A percentile compares a stretch with the other conserved stretches of the same genome.
phyloP scores from a whole-genome alignment of 2,329 filamentous ascomycete genomes.

The Claviceps sp. region DNA sequence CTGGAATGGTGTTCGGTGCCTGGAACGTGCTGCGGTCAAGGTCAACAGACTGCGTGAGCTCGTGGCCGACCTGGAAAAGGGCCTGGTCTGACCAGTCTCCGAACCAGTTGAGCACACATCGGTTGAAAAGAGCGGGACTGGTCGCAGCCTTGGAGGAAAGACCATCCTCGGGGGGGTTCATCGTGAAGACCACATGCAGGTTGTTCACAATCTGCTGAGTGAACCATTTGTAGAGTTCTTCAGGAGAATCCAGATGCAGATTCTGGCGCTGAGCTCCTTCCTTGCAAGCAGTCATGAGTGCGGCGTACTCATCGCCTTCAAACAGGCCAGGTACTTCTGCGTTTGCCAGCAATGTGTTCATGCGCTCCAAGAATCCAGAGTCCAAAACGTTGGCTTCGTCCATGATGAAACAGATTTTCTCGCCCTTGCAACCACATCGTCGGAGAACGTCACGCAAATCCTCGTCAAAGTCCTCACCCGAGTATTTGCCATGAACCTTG shows the following conservation, averaged over 20 bases:
- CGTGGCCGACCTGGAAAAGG: constrained; percentile 90
- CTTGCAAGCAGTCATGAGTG: constrained; percentile 98
- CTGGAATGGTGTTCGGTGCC: constrained; percentile 81
- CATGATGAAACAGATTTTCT: constrained; percentile 99
- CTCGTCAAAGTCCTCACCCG: constrained; percentile 95
- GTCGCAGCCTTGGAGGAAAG: constrained; percentile 93
- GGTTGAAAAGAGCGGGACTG: constrained; percentile 95
- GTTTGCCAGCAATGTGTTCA: constrained; percentile 97
- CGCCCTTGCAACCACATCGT: constrained; percentile 89
- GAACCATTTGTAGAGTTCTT: constrained; percentile 99
- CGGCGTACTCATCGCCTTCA: constrained; percentile 95
- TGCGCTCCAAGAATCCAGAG: constrained; percentile 95
- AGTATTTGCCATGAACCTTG: constrained; percentile 98
- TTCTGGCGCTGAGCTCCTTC: constrained; percentile 95
- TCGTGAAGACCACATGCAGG: constrained; percentile 96
- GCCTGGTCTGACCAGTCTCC: constrained; percentile 99
- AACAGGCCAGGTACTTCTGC: constrained; percentile 98
- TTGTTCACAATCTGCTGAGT: constrained; percentile 99
- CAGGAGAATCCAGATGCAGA: constrained; percentile 86
- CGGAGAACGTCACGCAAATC: constrained; percentile 88
- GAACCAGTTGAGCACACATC: constrained; percentile 99
- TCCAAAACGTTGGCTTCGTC: constrained; percentile 97
- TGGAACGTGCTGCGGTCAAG: constrained; percentile 76
- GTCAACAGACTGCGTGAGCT: constrained; percentile 92
- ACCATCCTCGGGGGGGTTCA: constrained; percentile 96